Percentiles rank a stretch among this genome's conserved stretches.
Conservation (phyloP, 495 filamentous ascomycete genomes). For the Cryomyces antarcticus region DNA sequence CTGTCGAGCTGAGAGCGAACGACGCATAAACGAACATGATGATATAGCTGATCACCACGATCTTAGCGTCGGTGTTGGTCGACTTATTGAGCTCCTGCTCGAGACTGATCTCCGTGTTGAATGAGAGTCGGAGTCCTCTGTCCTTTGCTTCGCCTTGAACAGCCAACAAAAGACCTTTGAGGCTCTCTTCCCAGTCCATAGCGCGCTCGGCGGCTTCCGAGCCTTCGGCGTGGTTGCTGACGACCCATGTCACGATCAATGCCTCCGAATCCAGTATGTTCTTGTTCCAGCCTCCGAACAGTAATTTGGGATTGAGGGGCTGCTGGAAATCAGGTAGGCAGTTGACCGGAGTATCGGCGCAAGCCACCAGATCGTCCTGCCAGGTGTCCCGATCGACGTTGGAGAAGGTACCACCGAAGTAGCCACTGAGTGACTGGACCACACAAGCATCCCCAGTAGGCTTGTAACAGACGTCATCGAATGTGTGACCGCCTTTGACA, state of each 20-base stretch:
- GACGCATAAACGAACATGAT: constrained; percentile 98
- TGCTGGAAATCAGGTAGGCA: constrained; percentile 78
- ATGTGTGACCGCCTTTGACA: constrained; percentile 32
- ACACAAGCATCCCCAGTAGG: constrained; percentile 81
- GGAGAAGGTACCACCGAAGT: constrained; percentile 50
- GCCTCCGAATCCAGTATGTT: constrained; percentile 55
- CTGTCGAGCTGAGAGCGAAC: constrained; percentile 72
- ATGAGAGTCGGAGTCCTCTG: constrained; percentile 67
- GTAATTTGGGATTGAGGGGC: constrained; percentile 63
- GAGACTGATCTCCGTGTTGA: constrained; percentile 81
- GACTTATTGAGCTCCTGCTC: constrained; percentile 91
- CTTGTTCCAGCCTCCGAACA: constrained; percentile 61
- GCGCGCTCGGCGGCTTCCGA: constrained; percentile 45
- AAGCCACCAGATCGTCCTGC: constrained; percentile 44
- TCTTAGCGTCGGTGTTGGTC: constrained; percentile 93
- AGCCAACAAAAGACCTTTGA: constrained; percentile 46
- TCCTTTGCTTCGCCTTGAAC: constrained; percentile 63
- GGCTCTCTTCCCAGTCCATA: constrained; percentile 71
- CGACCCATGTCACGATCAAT: constrained; percentile 86
- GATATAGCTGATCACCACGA: constrained; percentile 89
- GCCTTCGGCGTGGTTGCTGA: constrained; percentile 66
- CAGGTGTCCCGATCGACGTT: constrained; percentile 44
- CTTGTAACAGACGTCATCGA: constrained; percentile 85
- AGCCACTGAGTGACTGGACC: constrained; percentile 72
- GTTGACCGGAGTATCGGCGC: constrained; percentile 50